Evolutionary conservation across 768 basidiomycete genomes (phyloP).

Genomic region (Termitomyces bulborhizus): DNA sequence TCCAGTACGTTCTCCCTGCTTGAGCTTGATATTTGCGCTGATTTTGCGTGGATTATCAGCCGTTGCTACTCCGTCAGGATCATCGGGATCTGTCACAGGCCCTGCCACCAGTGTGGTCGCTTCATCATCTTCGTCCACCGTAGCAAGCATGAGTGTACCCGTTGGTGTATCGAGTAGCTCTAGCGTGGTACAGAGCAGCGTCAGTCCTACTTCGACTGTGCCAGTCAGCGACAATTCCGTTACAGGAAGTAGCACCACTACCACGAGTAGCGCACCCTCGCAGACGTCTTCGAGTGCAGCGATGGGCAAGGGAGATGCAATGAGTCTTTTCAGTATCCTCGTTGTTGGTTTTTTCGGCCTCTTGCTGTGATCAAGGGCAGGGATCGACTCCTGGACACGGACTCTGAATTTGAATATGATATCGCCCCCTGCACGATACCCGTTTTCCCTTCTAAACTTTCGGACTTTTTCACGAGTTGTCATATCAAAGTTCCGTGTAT

Average conservation of each 20-base stretch:
- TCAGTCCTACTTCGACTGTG: not conserved
- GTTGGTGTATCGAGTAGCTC: not conserved
- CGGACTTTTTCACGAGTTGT: not conserved
- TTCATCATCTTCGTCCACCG: not conserved
- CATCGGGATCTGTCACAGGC: not conserved
- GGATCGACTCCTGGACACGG: not conserved
- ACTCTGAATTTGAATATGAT: not conserved
- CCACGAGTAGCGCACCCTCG: not conserved
- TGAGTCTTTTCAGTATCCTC: slow-evolving; percentile 1
- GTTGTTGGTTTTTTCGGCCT: slow-evolving; percentile 5
- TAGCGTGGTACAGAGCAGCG: not conserved
- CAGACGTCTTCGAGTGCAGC: slow-evolving; percentile 1
- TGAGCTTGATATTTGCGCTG: not conserved
- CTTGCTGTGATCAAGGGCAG: not conserved
- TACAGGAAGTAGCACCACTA: not conserved
- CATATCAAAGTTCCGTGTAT: not conserved
- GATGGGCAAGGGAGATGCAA: not conserved
- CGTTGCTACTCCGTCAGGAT: not conserved
- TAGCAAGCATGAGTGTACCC: not conserved
- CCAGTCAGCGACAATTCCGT: not conserved
- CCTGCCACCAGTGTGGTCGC: not conserved
- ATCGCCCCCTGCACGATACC: not conserved
- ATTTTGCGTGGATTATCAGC: not conserved
- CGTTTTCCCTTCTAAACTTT: not conserved
- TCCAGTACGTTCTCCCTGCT: slow-evolving; percentile 1